Base-by-base conservation (phyloP, 2,329 filamentous ascomycete genomes). In the Taxawa tesnikishii region DNA sequence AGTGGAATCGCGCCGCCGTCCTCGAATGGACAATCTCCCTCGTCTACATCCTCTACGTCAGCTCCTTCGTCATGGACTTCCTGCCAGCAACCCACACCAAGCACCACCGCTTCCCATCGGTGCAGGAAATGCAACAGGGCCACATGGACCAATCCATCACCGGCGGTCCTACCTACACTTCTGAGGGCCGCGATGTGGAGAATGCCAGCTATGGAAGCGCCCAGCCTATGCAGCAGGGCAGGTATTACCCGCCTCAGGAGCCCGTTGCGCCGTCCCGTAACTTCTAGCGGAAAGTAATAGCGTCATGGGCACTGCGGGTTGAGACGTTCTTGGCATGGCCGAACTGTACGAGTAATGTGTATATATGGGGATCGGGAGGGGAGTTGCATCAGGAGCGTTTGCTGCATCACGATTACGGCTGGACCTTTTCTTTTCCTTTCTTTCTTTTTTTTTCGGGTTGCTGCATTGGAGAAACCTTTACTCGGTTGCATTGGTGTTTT, bases 51-150 rank as follows among this genome's bases (percentile, higher is more conserved):
- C 79, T 87, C 50, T 96, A 94, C 60, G 68, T 92, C 39, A 70
- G 88, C 40, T 84, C 79, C 39, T 96, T 93, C 63, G 70, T 79
- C 48, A 68, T 94, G 51, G 88, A 98, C 59, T 73, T 98, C 30
- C 68, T 82, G 41, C 90, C 90, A 0, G 83, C 83, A 8, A 64
- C 80, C 3, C 64, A 70, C 39, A 80, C 75, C 8, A 73, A 68
- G 41, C 52, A 60, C 42, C 32, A 48, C 28, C 46, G 44, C 23
- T 53, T 41, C 33, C 55, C 45, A 6, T 54, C 49, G 5, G 51
- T 39, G 1, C 45, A 52, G n/a, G 58, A 61, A 26, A 58, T 56
- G 33, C 61, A 60, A 13, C 55, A 55, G 1, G 51, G 24, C 8
- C 43, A 51, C 25, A 45, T 49, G 26, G 36, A 28, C 0, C 50